These are phyloP conservation scores for Periconia digitata DNA, from an alignment of 2,329 filamentous ascomycete genomes.

Conservation along the genomic window DNA sequence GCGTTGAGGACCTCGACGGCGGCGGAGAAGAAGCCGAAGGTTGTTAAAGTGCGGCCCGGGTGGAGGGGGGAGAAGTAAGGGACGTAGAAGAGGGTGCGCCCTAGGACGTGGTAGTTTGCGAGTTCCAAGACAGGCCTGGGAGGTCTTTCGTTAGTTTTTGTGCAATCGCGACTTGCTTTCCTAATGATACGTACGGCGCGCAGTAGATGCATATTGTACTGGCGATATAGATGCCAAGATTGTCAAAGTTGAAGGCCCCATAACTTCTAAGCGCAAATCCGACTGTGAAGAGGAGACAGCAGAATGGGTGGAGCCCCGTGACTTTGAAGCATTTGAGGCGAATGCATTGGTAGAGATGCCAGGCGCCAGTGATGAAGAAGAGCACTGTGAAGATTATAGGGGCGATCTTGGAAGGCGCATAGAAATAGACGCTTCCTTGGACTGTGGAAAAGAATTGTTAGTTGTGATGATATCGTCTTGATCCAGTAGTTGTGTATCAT, in stretches of 20 bases:
- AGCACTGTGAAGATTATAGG: slow-evolving; percentile 54
- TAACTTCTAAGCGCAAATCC: slow-evolving; percentile 59
- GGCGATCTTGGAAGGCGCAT: slow-evolving; percentile 54
- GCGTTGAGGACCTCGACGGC: slow-evolving; percentile 53
- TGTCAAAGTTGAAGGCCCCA: slow-evolving; percentile 53
- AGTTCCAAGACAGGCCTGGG: slow-evolving; percentile 18
- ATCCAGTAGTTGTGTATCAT: no score
- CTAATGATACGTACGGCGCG: slow-evolving; percentile 33
- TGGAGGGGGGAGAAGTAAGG: slow-evolving; percentile 59
- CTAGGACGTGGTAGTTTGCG: slow-evolving; percentile 63
- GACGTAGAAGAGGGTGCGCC: slow-evolving; percentile 59
- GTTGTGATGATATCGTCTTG: no score
- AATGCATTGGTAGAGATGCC: slow-evolving; percentile 57
- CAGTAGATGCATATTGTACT: slow-evolving; percentile 38
- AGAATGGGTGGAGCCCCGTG: slow-evolving; percentile 56
- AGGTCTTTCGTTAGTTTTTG: neutral
- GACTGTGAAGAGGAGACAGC: slow-evolving; percentile 54
- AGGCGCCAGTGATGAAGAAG: slow-evolving; percentile 46
- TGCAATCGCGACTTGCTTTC: neutral
- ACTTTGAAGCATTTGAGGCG: slow-evolving; percentile 58
- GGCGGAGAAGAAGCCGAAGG: slow-evolving; percentile 55
- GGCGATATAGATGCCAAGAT: slow-evolving; percentile 40
- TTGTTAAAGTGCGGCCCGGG: slow-evolving; percentile 59
- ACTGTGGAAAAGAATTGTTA: slow-evolving; percentile 2
- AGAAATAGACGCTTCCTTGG: slow-evolving; percentile 34